Conservation (phyloP, 1,284 basidiomycete species). For the Albatrellus sp. region DNA sequence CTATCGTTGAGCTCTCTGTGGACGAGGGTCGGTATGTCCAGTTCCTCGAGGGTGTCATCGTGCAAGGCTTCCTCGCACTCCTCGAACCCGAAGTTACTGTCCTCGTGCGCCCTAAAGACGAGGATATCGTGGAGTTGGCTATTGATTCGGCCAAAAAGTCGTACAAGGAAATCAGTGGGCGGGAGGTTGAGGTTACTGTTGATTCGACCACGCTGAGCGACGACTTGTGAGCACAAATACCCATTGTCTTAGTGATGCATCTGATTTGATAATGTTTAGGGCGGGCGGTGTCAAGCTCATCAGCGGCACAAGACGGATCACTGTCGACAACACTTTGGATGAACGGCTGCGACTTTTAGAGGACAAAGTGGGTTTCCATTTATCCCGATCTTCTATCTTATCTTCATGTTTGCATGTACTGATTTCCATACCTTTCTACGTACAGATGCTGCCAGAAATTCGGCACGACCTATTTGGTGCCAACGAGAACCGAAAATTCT, state of each 20-base stretch:
- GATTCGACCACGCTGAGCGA: constrained; percentile 51
- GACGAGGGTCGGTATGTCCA: constrained; percentile 66
- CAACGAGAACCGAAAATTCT: constrained; percentile 83
- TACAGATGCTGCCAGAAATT: constrained; percentile 86
- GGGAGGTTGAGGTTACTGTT: constrained; percentile 49
- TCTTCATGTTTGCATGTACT: not conserved
- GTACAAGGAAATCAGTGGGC: constrained; percentile 72
- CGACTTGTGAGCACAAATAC: constrained; percentile 42
- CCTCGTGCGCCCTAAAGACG: constrained; percentile 52
- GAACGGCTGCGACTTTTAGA: constrained; percentile 80
- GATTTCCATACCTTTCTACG: not conserved
- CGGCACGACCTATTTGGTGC: constrained; percentile 74
- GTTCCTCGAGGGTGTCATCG: constrained; percentile 71
- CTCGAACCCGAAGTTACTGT: constrained; percentile 62
- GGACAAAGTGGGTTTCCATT: constrained; percentile 55
- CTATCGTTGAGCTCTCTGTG: constrained; percentile 51
- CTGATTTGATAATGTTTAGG: constrained; percentile 23
- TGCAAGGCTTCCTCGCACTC: constrained; percentile 57
- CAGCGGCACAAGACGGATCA: constrained; percentile 67
- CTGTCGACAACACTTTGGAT: constrained; percentile 85
- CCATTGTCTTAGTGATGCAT: constrained; percentile 3
- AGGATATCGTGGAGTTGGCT: constrained; percentile 42
- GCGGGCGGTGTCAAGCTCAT: constrained; percentile 77
- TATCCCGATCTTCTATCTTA: not conserved
- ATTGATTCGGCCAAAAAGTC: constrained; percentile 46